Evolutionary conservation across 2,329 filamentous ascomycete species (phyloP), one percentile per base, ranked within the genome.

Genomic region (Verruconis gallopava): DNA sequence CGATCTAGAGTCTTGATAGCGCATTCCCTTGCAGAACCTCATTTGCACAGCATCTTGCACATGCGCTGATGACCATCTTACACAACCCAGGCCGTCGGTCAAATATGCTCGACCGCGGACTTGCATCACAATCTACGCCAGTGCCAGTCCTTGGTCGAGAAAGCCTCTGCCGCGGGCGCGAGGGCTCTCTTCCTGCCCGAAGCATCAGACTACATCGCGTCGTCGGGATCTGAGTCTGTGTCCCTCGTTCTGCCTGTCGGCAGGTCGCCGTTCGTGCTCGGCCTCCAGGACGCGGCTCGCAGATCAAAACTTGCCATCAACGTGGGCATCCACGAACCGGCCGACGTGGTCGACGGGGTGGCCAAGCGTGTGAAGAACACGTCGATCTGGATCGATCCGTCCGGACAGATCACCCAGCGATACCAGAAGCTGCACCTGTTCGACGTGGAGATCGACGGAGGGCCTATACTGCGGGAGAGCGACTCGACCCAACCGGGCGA

Each of bases 391-490:
- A 82, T 84, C 48, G 63, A 77, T 50, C 68, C 71, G 33, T 52
- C 64, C 0, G 79, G 79, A 1, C 54, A 67, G 3, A 75, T 83
- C 20, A 60, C 62, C 1, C 68, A 78, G 12, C 64, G 69, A 15
- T 95, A 95, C 62, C 81, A 93, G 59, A 96, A 96, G 60, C 65
- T 94, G 21, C 88, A 95, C 58, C 71, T 95, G 12, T 95, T 96
- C 61, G 85, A 95, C 58, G 72, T 77, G 45, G 69, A 70, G 33
- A 72, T 77, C 44, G 62, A 69, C 42, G 63, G 64, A 18, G 75
- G 74, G 0, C 75, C 77, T 0, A 59, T 66, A 0, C 57, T 82
- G 48, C 75, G 70, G 49, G 79, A 84, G 55, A 79, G 73, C 54
- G 62, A 68, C 25, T 36, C 35, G 36, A 83, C 86, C 0, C 79